Evolutionary conservation across 1,284 basidiomycete species (phyloP).

Genomic region (Marasmius fiardii): DNA sequence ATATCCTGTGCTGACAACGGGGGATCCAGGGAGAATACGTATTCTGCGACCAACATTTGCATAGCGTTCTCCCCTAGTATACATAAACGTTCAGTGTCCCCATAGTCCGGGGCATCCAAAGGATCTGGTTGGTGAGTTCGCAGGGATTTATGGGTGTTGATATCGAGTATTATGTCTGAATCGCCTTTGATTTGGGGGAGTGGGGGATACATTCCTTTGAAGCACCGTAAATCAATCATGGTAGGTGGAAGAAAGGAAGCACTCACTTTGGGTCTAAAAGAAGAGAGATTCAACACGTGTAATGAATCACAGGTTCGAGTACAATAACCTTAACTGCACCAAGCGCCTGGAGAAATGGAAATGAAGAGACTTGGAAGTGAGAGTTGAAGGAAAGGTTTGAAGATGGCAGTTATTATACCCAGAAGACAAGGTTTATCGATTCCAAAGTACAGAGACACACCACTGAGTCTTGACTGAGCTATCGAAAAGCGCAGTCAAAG

Average conservation of each 20-base stretch:
- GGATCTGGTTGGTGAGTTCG: conserved; percentile 8
- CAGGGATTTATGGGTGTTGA: conserved; percentile 44
- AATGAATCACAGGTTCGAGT: no score
- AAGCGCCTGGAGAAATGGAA: no score
- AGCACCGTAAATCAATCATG: no score
- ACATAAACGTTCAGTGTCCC: conserved; percentile 44
- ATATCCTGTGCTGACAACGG: conserved; percentile 35
- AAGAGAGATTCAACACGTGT: no score
- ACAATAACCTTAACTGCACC: no score
- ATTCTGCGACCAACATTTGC: conserved; percentile 39
- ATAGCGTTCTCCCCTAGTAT: conserved; percentile 44
- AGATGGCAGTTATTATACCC: not conserved
- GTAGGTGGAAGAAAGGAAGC: no score
- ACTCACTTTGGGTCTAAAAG: no score
- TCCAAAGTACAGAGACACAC: not conserved
- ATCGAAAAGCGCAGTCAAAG: not conserved
- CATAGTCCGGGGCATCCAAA: conserved; percentile 35
- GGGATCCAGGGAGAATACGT: conserved; percentile 40
- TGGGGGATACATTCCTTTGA: no score
- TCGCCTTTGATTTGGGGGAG: no score
- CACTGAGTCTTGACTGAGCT: not conserved
- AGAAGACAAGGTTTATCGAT: not conserved
- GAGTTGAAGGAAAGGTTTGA: no score
- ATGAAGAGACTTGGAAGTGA: no score
- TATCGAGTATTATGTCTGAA: conserved; percentile 38